Conservation (phyloP, 768 basidiomycete species). For the Gloeophyllum trabeum region DNA sequence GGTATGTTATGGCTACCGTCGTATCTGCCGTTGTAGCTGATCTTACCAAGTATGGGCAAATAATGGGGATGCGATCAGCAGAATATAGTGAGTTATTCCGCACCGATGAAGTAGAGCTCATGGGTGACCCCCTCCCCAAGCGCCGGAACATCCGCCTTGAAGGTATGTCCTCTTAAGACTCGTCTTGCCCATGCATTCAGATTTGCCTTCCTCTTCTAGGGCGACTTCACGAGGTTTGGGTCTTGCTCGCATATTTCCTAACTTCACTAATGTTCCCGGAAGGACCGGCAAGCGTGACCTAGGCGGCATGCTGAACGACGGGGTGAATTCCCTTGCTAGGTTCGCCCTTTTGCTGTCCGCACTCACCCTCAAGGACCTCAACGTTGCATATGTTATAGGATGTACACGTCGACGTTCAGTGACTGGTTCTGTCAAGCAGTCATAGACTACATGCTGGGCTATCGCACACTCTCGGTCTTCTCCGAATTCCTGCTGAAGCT, state of each 20-base stretch:
- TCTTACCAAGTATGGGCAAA: slow-evolving; percentile 80
- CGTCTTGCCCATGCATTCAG: not conserved
- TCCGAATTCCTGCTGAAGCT: slow-evolving; percentile 87
- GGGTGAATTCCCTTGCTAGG: slow-evolving; percentile 88
- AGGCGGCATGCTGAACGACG: slow-evolving; percentile 86
- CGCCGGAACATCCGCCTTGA: slow-evolving; percentile 92
- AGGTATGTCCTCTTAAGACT: slow-evolving; percentile 36
- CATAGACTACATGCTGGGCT: slow-evolving; percentile 85
- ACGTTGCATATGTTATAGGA: too few relatives aligned
- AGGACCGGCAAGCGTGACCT: slow-evolving; percentile 96
- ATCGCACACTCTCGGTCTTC: slow-evolving; percentile 80
- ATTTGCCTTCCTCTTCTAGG: slow-evolving; percentile 25
- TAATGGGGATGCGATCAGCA: slow-evolving; percentile 91
- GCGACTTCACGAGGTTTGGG: slow-evolving; percentile 74
- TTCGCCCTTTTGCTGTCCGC: slow-evolving; percentile 14
- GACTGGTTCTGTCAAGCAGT: slow-evolving; percentile 98
- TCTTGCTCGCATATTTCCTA: not conserved
- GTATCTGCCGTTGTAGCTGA: slow-evolving; percentile 1
- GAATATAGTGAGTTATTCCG: slow-evolving; percentile 66
- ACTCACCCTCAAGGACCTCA: too few relatives aligned
- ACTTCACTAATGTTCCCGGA: slow-evolving; percentile 4
- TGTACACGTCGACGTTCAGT: slow-evolving; percentile 82
- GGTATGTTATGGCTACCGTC: slow-evolving; percentile 24
- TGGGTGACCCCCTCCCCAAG: slow-evolving; percentile 35
- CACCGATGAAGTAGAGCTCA: too few relatives aligned